These are phyloP conservation scores for Fonsecaea pugnacius DNA, from an alignment of 2,329 filamentous ascomycete species.

Conservation along the genomic window DNA sequence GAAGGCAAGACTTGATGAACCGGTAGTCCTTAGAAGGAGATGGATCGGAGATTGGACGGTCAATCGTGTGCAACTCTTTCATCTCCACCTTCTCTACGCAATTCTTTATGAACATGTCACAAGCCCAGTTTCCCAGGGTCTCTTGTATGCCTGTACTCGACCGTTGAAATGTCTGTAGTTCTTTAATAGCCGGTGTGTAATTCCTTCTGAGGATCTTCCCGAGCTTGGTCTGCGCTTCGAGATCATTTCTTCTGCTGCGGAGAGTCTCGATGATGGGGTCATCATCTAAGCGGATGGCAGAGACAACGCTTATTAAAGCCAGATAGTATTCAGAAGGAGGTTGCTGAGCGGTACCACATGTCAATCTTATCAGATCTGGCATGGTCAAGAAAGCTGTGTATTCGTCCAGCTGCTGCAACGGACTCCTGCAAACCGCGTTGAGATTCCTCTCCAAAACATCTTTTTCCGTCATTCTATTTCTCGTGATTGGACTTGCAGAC, in stretches of 20 bases:
- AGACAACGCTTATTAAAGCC: conserved; percentile 50
- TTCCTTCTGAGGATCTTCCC: conserved; percentile 39
- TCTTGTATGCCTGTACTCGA: conserved; percentile 57
- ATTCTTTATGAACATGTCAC: conserved; percentile 66
- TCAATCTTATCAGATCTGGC: conserved; percentile 59
- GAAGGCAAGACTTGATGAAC: conserved; percentile 24
- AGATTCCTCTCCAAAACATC: conserved; percentile 69
- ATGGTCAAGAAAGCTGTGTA: conserved; percentile 69
- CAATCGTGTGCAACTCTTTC: background rate
- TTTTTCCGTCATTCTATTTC: conserved; percentile 20
- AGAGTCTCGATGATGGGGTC: conserved; percentile 66
- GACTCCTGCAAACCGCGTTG: conserved; percentile 70
- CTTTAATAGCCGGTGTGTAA: conserved; percentile 48
- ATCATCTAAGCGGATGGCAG: conserved; percentile 58
- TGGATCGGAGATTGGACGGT: conserved; percentile 9
- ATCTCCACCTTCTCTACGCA: conserved; percentile 49
- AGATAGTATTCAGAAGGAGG: conserved; percentile 44
- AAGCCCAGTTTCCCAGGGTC: conserved; percentile 71
- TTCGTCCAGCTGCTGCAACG: conserved; percentile 70
- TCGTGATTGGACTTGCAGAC: conserved; percentile 77
- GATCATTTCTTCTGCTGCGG: conserved; percentile 46
- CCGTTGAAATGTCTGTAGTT: conserved; percentile 61
- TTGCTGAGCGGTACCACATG: conserved; percentile 35
- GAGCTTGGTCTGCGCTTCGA: conserved; percentile 36
- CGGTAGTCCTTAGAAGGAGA: background rate